Percentiles rank a stretch among this genome's conserved stretches.
Evolutionary conservation across 441 rosid genomes (phyloP).

Genomic region (Macaranga tanarius): DNA sequence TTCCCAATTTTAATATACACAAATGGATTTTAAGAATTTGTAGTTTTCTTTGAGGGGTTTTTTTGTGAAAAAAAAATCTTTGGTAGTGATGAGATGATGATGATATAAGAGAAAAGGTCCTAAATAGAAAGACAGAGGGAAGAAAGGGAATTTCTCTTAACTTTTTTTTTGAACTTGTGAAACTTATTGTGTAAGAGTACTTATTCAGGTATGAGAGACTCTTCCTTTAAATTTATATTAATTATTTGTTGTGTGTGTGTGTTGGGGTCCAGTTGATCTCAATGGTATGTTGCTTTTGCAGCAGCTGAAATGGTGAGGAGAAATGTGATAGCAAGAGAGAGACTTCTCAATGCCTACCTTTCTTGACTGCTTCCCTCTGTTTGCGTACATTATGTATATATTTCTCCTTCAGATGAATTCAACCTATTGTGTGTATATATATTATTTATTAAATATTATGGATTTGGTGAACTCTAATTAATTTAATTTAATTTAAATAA

Average conservation of each 20-base stretch:
- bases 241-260: too few relatives aligned
- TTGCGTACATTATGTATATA: too few relatives aligned
- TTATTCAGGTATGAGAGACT: too few relatives aligned
- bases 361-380: neutral
- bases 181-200: too few relatives aligned
- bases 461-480: too few relatives aligned
- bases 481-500: too few relatives aligned
- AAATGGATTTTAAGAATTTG: too few relatives aligned
- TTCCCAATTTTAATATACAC: neutral
- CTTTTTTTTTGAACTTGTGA: too few relatives aligned
- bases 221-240: too few relatives aligned
- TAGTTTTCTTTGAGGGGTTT: neutral
- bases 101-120: conserved; percentile 9
- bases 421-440: too few relatives aligned
- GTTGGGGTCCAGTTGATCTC: conserved; percentile 37
- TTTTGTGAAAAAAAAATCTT: neutral
- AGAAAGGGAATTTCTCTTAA: conserved; percentile 3
- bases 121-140: neutral
- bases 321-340: conserved; percentile 23
- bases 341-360: conserved; percentile 24
- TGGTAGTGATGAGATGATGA: conserved; percentile 9
- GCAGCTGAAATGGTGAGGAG: conserved; percentile 22
- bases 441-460: neutral
- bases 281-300: conserved; percentile 44
- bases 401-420: too few relatives aligned